Evolutionary conservation across 2,329 filamentous ascomycete species (phyloP).

Genomic region (Cytospora schulzeri): DNA sequence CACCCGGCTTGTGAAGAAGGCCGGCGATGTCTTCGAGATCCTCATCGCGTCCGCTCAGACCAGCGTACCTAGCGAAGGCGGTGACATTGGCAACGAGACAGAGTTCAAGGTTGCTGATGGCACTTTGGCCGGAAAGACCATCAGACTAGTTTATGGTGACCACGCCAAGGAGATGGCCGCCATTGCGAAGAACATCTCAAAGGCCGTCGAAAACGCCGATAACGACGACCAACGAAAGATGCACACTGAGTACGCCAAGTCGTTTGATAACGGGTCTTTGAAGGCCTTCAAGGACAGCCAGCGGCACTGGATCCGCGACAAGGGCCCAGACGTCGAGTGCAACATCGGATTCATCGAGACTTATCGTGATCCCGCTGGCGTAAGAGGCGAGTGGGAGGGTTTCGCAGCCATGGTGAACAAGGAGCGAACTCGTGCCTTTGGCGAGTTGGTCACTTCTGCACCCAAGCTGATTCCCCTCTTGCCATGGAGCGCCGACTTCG

Average conservation of each 20-base stretch:
- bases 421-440: constrained; percentile 86
- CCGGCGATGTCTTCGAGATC: constrained; percentile 67
- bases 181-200: constrained; percentile 67
- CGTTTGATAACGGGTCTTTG: constrained; percentile 74
- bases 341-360: constrained; percentile 87
- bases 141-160: constrained; percentile 76
- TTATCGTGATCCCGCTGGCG: constrained; percentile 79
- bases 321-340: constrained; percentile 76
- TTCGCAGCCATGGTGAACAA: constrained; percentile 85
- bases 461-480: constrained; percentile 83
- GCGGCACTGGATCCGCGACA: constrained; percentile 80
- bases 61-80: constrained; percentile 60
- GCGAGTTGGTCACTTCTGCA: constrained; percentile 78
- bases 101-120: constrained; percentile 63
- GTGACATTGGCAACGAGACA: constrained; percentile 69
- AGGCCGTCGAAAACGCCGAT: constrained; percentile 68
- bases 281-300: constrained; percentile 80
- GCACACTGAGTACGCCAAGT: constrained; percentile 73
- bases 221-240: constrained; percentile 76
- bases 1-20: constrained; percentile 70
- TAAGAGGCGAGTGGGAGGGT: constrained; percentile 83
- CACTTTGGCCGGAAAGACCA: constrained; percentile 64
- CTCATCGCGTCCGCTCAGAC: constrained; percentile 71
- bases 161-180: constrained; percentile 70
- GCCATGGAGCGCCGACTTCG: constrained; percentile 86